Evolutionary conservation across 345 rosid species (phyloP).

Genomic region (Geranium rotundifolium): DNA sequence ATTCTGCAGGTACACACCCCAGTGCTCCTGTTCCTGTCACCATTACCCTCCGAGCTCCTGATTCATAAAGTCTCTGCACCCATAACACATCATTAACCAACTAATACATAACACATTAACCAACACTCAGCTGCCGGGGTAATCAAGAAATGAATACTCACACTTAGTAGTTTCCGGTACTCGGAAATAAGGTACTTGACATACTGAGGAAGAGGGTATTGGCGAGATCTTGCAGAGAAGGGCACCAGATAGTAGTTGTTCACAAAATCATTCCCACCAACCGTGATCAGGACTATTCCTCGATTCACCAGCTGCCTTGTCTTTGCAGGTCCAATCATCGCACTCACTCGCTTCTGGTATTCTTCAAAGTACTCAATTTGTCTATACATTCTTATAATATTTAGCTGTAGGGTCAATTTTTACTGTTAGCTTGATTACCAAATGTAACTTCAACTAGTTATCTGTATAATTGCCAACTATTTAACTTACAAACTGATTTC

Average conservation of each 20-base stretch:
- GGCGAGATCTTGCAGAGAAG: constrained; percentile 66
- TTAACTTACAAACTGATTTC: constrained; percentile 14
- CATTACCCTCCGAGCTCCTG: constrained; percentile 75
- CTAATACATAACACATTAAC: too few relatives aligned
- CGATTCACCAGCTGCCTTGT: constrained; percentile 33
- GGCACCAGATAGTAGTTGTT: constrained; percentile 80
- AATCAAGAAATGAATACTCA: constrained; percentile 11
- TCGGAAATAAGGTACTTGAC: constrained; percentile 51
- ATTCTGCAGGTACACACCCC: constrained; percentile 84
- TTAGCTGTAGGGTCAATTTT: constrained; percentile 26
- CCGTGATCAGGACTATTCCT: constrained; percentile 48
- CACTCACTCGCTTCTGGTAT: constrained; percentile 49
- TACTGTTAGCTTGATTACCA: too few relatives aligned
- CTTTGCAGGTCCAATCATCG: constrained; percentile 33
- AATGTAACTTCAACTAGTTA: too few relatives aligned
- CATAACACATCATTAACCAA: too few relatives aligned
- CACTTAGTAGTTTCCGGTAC: constrained; percentile 40
- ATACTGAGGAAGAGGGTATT: constrained; percentile 42
- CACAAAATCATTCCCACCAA: constrained; percentile 78
- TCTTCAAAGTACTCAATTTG: constrained; percentile 49
- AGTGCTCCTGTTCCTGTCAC: constrained; percentile 92
- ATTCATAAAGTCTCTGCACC: constrained; percentile 51
- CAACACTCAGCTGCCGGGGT: too few relatives aligned
- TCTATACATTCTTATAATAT: constrained; percentile 44
- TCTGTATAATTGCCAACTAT: too few relatives aligned